Evolutionary conservation across 2,329 filamentous ascomycete genomes (phyloP), one percentile per base, ranked within the genome.

Genomic region (Apiospora sp.): DNA sequence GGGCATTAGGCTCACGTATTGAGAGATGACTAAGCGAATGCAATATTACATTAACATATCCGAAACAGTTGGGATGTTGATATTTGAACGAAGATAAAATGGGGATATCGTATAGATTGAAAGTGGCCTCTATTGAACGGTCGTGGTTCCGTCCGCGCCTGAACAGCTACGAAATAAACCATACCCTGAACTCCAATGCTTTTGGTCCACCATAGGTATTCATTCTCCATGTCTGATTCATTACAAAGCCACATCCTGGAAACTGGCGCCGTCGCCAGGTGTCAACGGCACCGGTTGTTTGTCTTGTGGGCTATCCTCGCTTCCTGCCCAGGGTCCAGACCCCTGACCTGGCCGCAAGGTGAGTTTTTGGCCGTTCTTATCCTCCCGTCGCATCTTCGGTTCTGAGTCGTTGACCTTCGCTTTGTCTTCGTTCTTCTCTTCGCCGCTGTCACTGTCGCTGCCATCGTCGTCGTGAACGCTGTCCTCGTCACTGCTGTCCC

Each of bases 211-310:
- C n/a, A 12, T 41, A n/a, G 37, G 37, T 41, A 10, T 41, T 41
- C 10, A 34, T 58, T 64, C 58, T 64, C 58, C 30, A 41, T 41
- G 22, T 41, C 58, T 5, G 30, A n/a, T 7, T 22, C 6, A 24
- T 76, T 83, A 92, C 77, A 92, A 82, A 73, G 88, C 88, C 67
- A 92, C 89, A 76, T 92, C 89, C 77, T 92, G 89, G 80, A 92
- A 92, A n/a, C 89, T 89, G 6, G 86, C 85, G 0, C 87, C 87
- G 75, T 90, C 89, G 24, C 84, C 86, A 3, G 89, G 86, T 8
- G 87, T 88, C 22, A n/a, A 13, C 58, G 83, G 81, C 22, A 83
- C 82, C 0, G 84, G 81, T 74, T 85, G 86, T 67, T 82, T 81
- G 22, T 82, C 78, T 22, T 80, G 78, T 22, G 79, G 75, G 46